Evolutionary conservation across 2,329 filamentous ascomycete genomes (phyloP), one percentile per base, ranked within the genome.

Genomic region (Cordyceps militaris): DNA sequence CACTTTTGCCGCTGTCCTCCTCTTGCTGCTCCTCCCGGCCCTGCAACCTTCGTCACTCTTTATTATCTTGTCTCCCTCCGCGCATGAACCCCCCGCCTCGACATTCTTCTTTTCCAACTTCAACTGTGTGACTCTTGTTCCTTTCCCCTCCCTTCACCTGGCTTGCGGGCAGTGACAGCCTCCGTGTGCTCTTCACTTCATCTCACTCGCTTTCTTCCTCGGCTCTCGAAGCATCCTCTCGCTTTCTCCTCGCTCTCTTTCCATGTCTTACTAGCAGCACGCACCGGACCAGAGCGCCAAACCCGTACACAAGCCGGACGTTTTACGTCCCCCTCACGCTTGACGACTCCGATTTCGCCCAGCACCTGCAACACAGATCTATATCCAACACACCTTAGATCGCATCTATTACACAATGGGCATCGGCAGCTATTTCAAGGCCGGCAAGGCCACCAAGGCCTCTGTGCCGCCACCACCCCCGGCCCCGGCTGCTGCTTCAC

Each of bases 381-480:
- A 9, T n/a, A 30, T 47, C 26, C 30, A n/a, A 8, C 28, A 47
- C n/a, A 14, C 30, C 32, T 46, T 23, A 32, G 30, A 43, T 34
- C 44, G 43, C 11, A 48, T n/a, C 19, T 13, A 52, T 26, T 54
- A 32, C 66, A 71, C 58, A 44, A 87, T 87, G 85, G 84, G 83
- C 60, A 66, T 87, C 60, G 77, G 75, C 51, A 80, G 71, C 66
- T 87, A 87, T 65, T 86, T 87, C 76, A 85, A 82, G 73, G 73
- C 79, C 46, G 74, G 61, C 23, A 56, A 56, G 34, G 61, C 61
- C 16, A 55, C 21, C 62, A 61, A 63, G 47, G 46, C 60, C 40
- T 55, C 26, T 32, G 61, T 30, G 34, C 59, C 16, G 56, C 44
- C 51, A 16, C 30, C 49, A 3, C 14, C 50, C 58, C 13, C 61